These are phyloP conservation scores for Aureobasidium namibiae DNA, from an alignment of 2,329 filamentous ascomycete species.

Conservation along the genomic window DNA sequence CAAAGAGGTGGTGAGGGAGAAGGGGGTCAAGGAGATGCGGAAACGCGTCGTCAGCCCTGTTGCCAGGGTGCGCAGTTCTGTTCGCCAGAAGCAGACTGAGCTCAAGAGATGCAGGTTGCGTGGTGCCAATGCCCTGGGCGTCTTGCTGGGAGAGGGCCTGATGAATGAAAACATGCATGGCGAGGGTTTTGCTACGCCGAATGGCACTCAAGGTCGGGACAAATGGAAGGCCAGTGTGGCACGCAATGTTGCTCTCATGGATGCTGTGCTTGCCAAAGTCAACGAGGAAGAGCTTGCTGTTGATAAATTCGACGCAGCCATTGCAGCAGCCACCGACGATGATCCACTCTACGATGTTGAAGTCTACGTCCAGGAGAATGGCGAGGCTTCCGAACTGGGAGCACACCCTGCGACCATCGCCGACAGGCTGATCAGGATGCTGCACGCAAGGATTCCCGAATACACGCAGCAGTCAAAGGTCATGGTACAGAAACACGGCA, in stretches of 20 bases:
- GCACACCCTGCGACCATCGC: constrained; percentile 50
- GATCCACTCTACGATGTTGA: constrained; percentile 39
- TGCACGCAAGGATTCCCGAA: constrained; percentile 59
- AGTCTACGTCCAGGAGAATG: constrained; percentile 26
- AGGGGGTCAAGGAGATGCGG: constrained; percentile 63
- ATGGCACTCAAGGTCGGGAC: constrained; percentile 24
- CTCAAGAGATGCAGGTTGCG: constrained; percentile 68
- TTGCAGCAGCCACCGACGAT: constrained; percentile 48
- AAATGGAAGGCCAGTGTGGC: constrained; percentile 70
- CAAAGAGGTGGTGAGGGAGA: constrained; percentile 63
- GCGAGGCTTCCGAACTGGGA: constrained; percentile 17
- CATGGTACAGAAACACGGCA: constrained; percentile 59
- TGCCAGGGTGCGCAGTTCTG: constrained; percentile 65
- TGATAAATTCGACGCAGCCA: constrained; percentile 47
- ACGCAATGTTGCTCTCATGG: constrained; percentile 75
- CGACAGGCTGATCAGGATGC: constrained; percentile 58
- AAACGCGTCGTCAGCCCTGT: constrained; percentile 69
- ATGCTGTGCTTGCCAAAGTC: constrained; percentile 70
- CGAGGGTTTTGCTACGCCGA: constrained; percentile 24
- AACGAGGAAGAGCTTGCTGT: constrained; percentile 50
- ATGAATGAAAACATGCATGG: constrained; percentile 41
- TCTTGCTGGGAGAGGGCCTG: constrained; percentile 79
- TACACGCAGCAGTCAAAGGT: constrained; percentile 52
- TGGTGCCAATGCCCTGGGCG: constrained; percentile 77
- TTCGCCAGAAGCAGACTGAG: constrained; percentile 61